These are phyloP conservation scores for Rhizophora mangle DNA, from an alignment of 345 rosid genomes.

Conservation along the genomic window DNA sequence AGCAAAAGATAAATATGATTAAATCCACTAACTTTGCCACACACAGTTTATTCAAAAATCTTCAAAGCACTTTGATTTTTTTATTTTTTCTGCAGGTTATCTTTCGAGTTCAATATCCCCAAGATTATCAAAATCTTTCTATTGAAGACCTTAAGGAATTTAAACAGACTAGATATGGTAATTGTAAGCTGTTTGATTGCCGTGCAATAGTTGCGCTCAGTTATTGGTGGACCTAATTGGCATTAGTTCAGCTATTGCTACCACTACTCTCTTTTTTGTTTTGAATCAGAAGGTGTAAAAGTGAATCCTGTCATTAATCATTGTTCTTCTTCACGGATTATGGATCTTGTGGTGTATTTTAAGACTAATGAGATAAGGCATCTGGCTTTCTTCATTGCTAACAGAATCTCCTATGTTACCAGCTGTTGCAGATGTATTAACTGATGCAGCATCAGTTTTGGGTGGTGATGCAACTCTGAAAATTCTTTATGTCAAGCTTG, in stretches of 20 bases:
- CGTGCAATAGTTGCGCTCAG: neutral
- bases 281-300: neutral
- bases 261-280: neutral
- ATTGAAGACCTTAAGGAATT: constrained; percentile 95
- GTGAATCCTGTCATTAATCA: neutral
- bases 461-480: constrained; percentile 84
- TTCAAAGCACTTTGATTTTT: constrained; percentile 11
- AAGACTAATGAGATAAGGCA: neutral
- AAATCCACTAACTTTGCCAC: neutral
- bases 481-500: constrained; percentile 83
- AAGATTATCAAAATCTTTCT: constrained; percentile 83
- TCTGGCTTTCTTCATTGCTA: constrained; percentile 27
- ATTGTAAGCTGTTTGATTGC: constrained; percentile 14
- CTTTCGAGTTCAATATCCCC: constrained; percentile 90
- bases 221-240: constrained; percentile 3
- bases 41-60: neutral
- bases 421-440: constrained; percentile 97
- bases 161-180: constrained; percentile 98
- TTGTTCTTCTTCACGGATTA: neutral
- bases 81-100: constrained; percentile 53
- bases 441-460: constrained; percentile 85
- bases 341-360: neutral
- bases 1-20: neutral
- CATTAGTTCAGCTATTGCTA: neutral
- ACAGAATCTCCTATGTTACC: constrained; percentile 42